Percentiles rank a stretch among this genome's conserved stretches.
Evolutionary conservation across 768 basidiomycete genomes (phyloP).

Genomic region (Amanita pseudoporphyria): DNA sequence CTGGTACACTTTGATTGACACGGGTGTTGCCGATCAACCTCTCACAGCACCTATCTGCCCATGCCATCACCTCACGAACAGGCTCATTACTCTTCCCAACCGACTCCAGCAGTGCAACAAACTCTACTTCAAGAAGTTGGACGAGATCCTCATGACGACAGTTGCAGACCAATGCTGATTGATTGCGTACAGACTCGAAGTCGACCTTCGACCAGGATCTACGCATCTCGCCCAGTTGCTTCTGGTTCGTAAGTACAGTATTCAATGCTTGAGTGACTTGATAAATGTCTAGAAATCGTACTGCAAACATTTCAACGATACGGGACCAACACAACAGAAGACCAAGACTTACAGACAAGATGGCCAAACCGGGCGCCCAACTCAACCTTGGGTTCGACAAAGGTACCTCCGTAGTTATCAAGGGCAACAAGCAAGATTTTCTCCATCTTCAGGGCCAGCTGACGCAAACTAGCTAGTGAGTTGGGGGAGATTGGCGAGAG

Average conservation of each 20-base stretch:
- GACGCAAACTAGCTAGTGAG: conserved; percentile 63
- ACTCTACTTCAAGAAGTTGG: conserved; percentile 79
- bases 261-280: conserved; percentile 85
- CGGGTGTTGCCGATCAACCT: conserved; percentile 67
- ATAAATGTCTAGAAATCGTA: conserved; percentile 87
- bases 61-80: conserved; percentile 79
- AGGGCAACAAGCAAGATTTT: conserved; percentile 76
- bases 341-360: conserved; percentile 63
- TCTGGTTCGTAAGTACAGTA: conserved; percentile 82
- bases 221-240: conserved; percentile 79
- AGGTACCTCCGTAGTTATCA: conserved; percentile 78
- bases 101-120: conserved; percentile 65
- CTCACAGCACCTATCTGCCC: conserved; percentile 89
- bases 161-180: conserved; percentile 89
- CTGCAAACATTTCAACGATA: conserved; percentile 26
- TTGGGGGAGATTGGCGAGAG: conserved; percentile 62
- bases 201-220: conserved; percentile 84
- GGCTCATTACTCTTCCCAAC: conserved; percentile 67
- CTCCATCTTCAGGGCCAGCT: conserved; percentile 87
- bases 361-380: conserved; percentile 87
- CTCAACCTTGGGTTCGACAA: conserved; percentile 88
- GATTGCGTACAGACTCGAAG: conserved; percentile 86
- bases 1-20: conserved; percentile 38
- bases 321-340: neutral
- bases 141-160: conserved; percentile 86